phyloP scores from a whole-genome alignment of 2,329 filamentous ascomycete genomes.

The Venturia oleaginea region DNA sequence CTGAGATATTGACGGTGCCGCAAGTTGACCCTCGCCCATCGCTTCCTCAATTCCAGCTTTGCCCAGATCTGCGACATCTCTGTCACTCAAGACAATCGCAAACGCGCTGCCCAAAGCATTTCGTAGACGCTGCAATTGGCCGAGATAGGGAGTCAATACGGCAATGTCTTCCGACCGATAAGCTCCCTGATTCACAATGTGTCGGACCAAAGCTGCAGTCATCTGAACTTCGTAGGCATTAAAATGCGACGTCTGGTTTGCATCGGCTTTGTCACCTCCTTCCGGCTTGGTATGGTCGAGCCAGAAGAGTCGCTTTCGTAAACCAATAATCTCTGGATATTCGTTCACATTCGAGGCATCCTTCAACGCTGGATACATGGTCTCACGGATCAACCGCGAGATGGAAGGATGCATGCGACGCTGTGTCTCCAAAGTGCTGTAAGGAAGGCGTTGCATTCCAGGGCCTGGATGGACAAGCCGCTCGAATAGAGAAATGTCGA shows the following conservation, averaged over 20 bases:
- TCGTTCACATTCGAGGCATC: slow-evolving; percentile 36
- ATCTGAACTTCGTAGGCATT: slow-evolving; percentile 57
- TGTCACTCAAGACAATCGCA: slow-evolving; percentile 55
- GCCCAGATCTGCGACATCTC: slow-evolving; percentile 36
- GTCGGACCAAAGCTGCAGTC: slow-evolving; percentile 51
- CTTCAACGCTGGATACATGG: slow-evolving; percentile 47
- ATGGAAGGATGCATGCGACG: slow-evolving; percentile 58
- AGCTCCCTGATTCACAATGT: slow-evolving; percentile 55
- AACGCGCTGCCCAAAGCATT: slow-evolving; percentile 38
- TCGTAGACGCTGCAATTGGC: slow-evolving; percentile 47
- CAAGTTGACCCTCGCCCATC: no score
- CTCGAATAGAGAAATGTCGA: slow-evolving; percentile 56
- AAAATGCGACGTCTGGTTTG: slow-evolving; percentile 35
- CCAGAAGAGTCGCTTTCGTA: slow-evolving; percentile 51
- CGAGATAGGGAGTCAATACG: slow-evolving; percentile 58
- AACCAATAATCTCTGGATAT: slow-evolving; percentile 44
- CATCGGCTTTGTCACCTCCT: slow-evolving; percentile 22
- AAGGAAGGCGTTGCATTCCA: slow-evolving; percentile 13
- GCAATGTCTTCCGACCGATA: slow-evolving; percentile 57
- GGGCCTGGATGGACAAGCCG: slow-evolving; percentile 35
- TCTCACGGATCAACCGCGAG: slow-evolving; percentile 46
- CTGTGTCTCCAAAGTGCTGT: slow-evolving; percentile 31
- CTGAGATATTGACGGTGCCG: slow-evolving; percentile 24
- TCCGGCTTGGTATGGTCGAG: slow-evolving; percentile 48
- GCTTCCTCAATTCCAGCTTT: slow-evolving; percentile 18